Base-by-base conservation (phyloP, 441 rosid genomes). In the Metrosideros polymorpha region DNA sequence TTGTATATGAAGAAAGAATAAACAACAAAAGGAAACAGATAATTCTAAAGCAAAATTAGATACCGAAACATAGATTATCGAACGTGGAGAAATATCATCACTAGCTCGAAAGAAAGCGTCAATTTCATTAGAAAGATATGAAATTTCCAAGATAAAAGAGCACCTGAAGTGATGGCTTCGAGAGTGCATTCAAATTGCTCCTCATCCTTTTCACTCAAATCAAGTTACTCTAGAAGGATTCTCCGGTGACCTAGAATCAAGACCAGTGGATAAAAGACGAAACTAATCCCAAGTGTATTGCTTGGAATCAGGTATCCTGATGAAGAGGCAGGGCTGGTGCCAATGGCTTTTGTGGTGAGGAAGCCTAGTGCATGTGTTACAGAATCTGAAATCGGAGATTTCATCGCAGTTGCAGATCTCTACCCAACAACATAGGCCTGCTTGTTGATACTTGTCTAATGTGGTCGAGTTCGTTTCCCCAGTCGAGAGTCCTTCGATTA, bases 271-370 rank as follows among this genome's bases (percentile, higher is more conserved):
- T 32, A 19, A 71, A 66, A 39, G 77, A 66, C 14, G 45, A 66
- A 66, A 66, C 79, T 35, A 12, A 24, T 66, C 79, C 79, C 47
- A 35, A 35, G 45, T 22, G 79, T 22, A 9, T 66, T 2, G 15
- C 79, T 66, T 10, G 47, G 79, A 66, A 83, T 13, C 88, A 91
- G 93, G 45, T 90, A 89, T 75, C 92, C 92, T 22, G 92, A 91
- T 84, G 89, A 91, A 87, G 90, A 89, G n/a, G 90, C 91, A 49
- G 90, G 92, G 43, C 71, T 90, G 82, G 84, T 91, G 30, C 91
- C 91, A 1, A 83, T 92, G 88, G 93, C 92, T 39, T 91, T 89
- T 84, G 89, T 90, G 43, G 92, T 89, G 76, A 92, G 89, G 59
- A 89, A 86, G 56, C 85, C 91, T 1, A 56, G 86, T 27, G 88